These are phyloP conservation scores for Ophiostoma sp. DNA, from an alignment of 2,329 filamentous ascomycete species.

Conservation along the genomic window DNA sequence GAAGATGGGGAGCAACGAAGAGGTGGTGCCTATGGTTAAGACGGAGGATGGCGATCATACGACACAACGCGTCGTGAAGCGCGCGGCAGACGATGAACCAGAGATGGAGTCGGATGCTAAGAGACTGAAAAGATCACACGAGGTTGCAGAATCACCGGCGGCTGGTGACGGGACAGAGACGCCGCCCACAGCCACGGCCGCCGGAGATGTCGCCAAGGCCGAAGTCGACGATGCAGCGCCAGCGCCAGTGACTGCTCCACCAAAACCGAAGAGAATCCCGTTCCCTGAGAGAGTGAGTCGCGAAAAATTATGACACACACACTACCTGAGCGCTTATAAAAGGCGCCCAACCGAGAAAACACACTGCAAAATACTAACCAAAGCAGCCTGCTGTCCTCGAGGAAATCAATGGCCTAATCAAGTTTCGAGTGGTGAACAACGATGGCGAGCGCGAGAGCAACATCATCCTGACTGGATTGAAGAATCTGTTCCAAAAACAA, in stretches of 20 bases:
- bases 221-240: conserved; percentile 32
- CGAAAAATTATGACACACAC: not conserved
- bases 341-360: not conserved
- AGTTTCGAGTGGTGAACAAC: conserved; percentile 97
- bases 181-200: not conserved
- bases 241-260: conserved; percentile 30
- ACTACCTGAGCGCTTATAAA: not conserved
- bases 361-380: not conserved
- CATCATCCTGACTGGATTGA: conserved; percentile 91
- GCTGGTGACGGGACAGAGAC: not conserved
- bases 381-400: conserved; percentile 74
- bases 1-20: conserved; percentile 6
- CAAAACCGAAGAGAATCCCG: conserved; percentile 60
- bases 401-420: conserved; percentile 88
- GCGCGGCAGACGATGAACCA: conserved; percentile 65
- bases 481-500: conserved; percentile 98
- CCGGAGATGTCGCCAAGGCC: not conserved
- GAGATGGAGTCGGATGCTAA: conserved; percentile 58
- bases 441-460: conserved; percentile 81
- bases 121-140: conserved; percentile 52
- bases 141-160: conserved; percentile 31
- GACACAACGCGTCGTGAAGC: conserved; percentile 44
- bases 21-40: not conserved
- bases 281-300: conserved; percentile 75
- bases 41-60: not conserved